Percentiles rank a stretch among this genome's conserved stretches.
phyloP scores from a whole-genome alignment of 108 stramenopile species.

The Cyclotella distinguenda region DNA sequence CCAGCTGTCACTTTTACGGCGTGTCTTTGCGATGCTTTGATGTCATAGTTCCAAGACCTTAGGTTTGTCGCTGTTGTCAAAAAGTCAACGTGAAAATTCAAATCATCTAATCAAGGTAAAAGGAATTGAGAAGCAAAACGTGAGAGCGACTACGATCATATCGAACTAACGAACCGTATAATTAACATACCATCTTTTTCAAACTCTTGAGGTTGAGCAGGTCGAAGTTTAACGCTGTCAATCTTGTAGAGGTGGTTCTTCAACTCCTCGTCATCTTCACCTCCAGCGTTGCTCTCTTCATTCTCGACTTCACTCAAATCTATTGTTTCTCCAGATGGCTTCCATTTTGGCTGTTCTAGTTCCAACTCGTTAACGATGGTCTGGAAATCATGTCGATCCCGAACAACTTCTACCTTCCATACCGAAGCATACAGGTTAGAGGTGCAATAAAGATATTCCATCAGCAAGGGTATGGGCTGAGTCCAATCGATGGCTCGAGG shows the following conservation, averaged over 20 bases:
- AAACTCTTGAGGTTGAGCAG: slow-evolving; percentile 65
- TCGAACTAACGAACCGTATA: neutral
- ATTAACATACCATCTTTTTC: slow-evolving; percentile 65
- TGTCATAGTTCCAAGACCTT: slow-evolving; percentile 77
- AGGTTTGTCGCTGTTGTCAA: slow-evolving; percentile 75
- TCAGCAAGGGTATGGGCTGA: slow-evolving; percentile 51
- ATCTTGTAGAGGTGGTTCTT: slow-evolving; percentile 48
- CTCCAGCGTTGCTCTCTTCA: slow-evolving; percentile 55
- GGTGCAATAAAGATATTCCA: slow-evolving; percentile 67
- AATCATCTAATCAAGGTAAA: slow-evolving; percentile 50
- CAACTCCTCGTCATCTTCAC: slow-evolving; percentile 65
- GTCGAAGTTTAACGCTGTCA: slow-evolving; percentile 46
- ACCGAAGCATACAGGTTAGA: slow-evolving; percentile 71
- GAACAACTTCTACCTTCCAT: slow-evolving; percentile 46
- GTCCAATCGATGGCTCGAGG: slow-evolving; percentile 69
- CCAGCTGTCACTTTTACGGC: slow-evolving; percentile 78
- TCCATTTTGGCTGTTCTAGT: slow-evolving; percentile 59
- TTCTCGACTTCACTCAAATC: slow-evolving; percentile 49
- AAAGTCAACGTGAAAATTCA: slow-evolving; percentile 76
- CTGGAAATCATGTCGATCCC: slow-evolving; percentile 47
- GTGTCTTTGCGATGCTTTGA: slow-evolving; percentile 78
- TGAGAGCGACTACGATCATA: neutral
- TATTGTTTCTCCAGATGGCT: slow-evolving; percentile 49
- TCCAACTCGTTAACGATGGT: slow-evolving; percentile 38
- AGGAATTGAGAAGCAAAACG: too few species aligned